Conservation (phyloP, 2,329 filamentous ascomycete species). For the Colletotrichum musicola region DNA sequence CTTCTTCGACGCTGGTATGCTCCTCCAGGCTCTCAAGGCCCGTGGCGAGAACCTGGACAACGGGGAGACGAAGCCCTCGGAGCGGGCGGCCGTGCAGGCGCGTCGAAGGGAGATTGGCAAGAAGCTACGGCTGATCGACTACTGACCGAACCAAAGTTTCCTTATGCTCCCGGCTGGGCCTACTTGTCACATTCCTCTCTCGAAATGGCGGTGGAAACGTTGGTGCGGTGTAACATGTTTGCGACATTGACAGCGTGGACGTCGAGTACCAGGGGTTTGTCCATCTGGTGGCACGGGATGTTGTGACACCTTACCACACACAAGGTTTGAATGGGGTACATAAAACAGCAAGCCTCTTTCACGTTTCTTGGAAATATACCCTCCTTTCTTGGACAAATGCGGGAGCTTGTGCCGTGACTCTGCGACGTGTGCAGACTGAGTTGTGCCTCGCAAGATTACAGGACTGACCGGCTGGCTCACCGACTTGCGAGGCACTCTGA, state of each 20-base stretch:
- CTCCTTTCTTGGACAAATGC: neutral
- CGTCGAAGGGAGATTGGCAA: slow-evolving; percentile 78
- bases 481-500: too few relatives aligned
- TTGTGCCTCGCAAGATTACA: too few relatives aligned
- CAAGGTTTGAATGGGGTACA: neutral
- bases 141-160: slow-evolving; percentile 54
- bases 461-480: too few relatives aligned
- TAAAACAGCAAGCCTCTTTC: slow-evolving; percentile 1
- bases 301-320: neutral
- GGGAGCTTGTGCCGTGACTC: neutral
- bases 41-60: slow-evolving; percentile 67
- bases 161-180: too few relatives aligned
- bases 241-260: neutral
- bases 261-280: too few relatives aligned
- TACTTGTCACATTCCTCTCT: too few relatives aligned
- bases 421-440: neutral
- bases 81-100: slow-evolving; percentile 70
- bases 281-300: neutral
- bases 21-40: slow-evolving; percentile 87
- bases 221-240: slow-evolving; percentile 3
- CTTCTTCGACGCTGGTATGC: slow-evolving; percentile 97
- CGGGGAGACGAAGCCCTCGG: slow-evolving; percentile 66
- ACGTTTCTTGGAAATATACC: slow-evolving; percentile 26
- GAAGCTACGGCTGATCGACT: slow-evolving; percentile 78
- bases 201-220: neutral